phyloP scores from a whole-genome alignment of 805 yeast species.

The Teunomyces funiuensis region DNA sequence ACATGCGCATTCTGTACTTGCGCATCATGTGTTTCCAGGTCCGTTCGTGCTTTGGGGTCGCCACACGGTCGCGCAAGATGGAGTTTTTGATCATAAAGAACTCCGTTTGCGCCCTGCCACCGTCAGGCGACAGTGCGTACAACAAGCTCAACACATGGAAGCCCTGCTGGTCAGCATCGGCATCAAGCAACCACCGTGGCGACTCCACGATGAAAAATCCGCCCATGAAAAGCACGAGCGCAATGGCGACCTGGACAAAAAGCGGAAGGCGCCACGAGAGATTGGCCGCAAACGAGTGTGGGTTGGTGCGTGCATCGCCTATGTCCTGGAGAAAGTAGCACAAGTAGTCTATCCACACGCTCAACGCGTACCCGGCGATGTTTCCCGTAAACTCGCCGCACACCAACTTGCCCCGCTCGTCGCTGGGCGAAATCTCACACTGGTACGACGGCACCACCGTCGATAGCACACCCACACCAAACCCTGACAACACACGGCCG shows the following conservation, averaged over 20 bases:
- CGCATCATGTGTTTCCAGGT: constrained; percentile 43
- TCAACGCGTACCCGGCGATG: constrained; percentile 73
- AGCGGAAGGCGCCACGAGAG: constrained; percentile 79
- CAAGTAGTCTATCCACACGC: constrained; percentile 85
- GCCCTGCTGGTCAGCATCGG: constrained; percentile 66
- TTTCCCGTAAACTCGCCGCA: constrained; percentile 89
- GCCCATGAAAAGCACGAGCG: constrained; percentile 65
- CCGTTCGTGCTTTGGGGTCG: constrained; percentile 39
- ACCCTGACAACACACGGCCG: constrained; percentile 76
- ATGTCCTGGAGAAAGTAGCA: constrained; percentile 64
- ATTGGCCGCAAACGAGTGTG: constrained; percentile 37
- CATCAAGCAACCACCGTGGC: constrained; percentile 87
- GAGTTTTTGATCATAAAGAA: constrained; percentile 48
- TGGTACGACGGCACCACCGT: constrained; percentile 88
- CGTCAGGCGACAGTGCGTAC: constrained; percentile 30
- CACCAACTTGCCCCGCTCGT: constrained; percentile 80
- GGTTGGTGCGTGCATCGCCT: constrained; percentile 37
- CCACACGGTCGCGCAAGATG: constrained; percentile 37
- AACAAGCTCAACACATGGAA: constrained; percentile 39
- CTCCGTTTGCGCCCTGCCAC: constrained; percentile 38
- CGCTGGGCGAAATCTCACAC: constrained; percentile 84
- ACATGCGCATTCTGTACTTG: constrained; percentile 35
- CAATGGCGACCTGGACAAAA: constrained; percentile 73
- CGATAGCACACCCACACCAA: constrained; percentile 84
- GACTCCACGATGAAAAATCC: constrained; percentile 80